Evolutionary conservation across 1,139 yeast species (phyloP), one percentile per base, ranked within the genome.

Genomic region (Saccharomyces hybrid): DNA sequence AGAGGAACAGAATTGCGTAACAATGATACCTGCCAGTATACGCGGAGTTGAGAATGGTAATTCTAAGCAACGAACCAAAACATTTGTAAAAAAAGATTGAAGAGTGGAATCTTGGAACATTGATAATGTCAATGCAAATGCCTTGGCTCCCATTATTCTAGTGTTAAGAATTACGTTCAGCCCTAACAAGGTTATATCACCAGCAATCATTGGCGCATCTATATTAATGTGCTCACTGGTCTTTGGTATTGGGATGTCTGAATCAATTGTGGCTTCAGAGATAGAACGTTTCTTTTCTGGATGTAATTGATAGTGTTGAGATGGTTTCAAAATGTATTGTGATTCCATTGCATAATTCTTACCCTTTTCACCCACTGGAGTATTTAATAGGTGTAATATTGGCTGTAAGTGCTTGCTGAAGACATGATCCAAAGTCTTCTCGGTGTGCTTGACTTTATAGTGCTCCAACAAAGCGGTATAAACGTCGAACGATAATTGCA

Each of bases 321-420:
- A 87, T 0, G 98, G 96, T 60, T 89, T 81, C 68, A 93, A 75
- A 48, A 93, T 80, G 52, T 84, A 77, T 19, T 78, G 74, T 0
- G 89, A 76, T 62, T 88, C 85, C 96, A 95, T 88, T 49, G 83
- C 82, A 70, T 88, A 93, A 62, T 86, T 87, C 68, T 86, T 88
- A 60, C 99, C 83, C 2, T 96, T 88, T 54, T 90, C 83, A 58
- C 99, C 99, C 58, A 95, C 86, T 4, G 99, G 99, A 0, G 98
- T 93, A 86, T 88, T 85, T 50, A 90, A 69, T 50, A 95, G 75
- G 11, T 84, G 79, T 52, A 89, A 72, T 52, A 89, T 75, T 0
- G 95, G 84, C 46, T 75, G 76, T 59, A 82, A 72, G 62, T 86
- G 90, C 4, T 74, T 73, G 3, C 73, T 66, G 55, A 85, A 78